These are phyloP conservation scores for Wickerhamomyces hampshirensis DNA, from an alignment of 805 yeast genomes.

Conservation along the genomic window DNA sequence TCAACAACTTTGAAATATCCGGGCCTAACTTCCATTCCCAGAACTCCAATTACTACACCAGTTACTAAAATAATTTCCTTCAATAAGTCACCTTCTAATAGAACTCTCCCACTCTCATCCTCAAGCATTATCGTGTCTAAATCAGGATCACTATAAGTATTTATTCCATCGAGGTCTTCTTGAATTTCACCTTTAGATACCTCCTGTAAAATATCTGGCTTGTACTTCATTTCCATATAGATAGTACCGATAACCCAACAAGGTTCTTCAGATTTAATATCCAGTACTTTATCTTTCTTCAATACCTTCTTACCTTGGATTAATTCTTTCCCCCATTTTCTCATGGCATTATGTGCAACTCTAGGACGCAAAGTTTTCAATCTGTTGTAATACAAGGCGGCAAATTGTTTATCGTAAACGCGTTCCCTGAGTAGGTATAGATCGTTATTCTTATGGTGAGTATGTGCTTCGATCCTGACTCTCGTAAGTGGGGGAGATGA, in stretches of 20 bases:
- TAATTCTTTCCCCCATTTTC: conserved; percentile 54
- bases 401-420: conserved; percentile 52
- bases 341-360: conserved; percentile 38
- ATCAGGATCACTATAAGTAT: conserved; percentile 49
- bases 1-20: conserved; percentile 86
- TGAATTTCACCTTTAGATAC: conserved; percentile 48
- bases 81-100: conserved; percentile 59
- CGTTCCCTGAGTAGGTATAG: conserved; percentile 24
- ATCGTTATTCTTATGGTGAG: conserved; percentile 9
- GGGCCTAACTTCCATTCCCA: conserved; percentile 80
- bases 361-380: conserved; percentile 43
- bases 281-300: conserved; percentile 49
- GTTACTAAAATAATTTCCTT: conserved; percentile 64
- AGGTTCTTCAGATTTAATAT: conserved; percentile 53
- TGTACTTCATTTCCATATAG: conserved; percentile 76
- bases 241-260: conserved; percentile 88
- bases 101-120: conserved; percentile 88
- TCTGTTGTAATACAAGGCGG: conserved; percentile 50
- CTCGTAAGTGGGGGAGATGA: background rate
- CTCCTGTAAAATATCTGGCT: conserved; percentile 81
- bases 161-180: conserved; percentile 35
- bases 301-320: conserved; percentile 33
- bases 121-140: conserved; percentile 70
- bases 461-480: conserved; percentile 2
- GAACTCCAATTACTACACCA: conserved; percentile 80